Evolutionary conservation across 208 protist species (phyloP).

Genomic region (Leishmania arabica): DNA sequence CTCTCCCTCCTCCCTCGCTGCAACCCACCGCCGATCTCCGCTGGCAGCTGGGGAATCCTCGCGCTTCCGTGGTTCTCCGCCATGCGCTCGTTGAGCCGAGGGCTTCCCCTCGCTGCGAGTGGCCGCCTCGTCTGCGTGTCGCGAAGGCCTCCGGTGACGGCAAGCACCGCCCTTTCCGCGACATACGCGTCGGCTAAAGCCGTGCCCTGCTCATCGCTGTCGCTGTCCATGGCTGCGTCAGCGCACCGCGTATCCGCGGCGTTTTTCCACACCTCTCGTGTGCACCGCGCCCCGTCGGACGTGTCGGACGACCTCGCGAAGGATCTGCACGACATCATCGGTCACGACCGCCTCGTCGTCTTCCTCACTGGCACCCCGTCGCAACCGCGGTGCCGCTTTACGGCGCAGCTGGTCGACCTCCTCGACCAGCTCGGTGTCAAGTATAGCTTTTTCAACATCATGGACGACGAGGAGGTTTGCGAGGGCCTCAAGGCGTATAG

Average conservation of each 20-base stretch:
- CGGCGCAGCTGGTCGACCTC: slow-evolving; percentile 78
- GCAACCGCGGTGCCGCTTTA: slow-evolving; percentile 90
- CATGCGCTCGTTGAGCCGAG: not conserved
- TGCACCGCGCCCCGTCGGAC: slow-evolving; percentile 40
- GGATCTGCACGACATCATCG: slow-evolving; percentile 72
- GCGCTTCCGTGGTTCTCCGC: not conserved
- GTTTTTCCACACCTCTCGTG: slow-evolving; percentile 26
- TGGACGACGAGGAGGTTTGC: slow-evolving; percentile 88
- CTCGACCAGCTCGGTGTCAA: slow-evolving; percentile 70
- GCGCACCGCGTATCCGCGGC: slow-evolving; percentile 7
- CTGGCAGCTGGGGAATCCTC: not conserved
- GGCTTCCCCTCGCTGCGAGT: not conserved
- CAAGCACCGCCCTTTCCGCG: not conserved
- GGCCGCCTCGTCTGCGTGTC: not conserved
- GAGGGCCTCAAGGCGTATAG: slow-evolving; percentile 90
- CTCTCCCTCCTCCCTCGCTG: not conserved
- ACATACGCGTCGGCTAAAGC: not conserved
- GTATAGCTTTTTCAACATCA: slow-evolving; percentile 91
- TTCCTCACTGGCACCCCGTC: slow-evolving; percentile 92
- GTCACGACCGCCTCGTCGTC: slow-evolving; percentile 74
- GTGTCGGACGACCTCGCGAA: slow-evolving; percentile 59
- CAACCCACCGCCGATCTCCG: not conserved
- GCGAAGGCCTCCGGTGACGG: not conserved
- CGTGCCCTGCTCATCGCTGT: not conserved
- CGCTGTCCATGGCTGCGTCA: not conserved